These are phyloP conservation scores for Neofusicoccum cordaticola DNA, from an alignment of 2,329 filamentous ascomycete species.

Conservation along the genomic window DNA sequence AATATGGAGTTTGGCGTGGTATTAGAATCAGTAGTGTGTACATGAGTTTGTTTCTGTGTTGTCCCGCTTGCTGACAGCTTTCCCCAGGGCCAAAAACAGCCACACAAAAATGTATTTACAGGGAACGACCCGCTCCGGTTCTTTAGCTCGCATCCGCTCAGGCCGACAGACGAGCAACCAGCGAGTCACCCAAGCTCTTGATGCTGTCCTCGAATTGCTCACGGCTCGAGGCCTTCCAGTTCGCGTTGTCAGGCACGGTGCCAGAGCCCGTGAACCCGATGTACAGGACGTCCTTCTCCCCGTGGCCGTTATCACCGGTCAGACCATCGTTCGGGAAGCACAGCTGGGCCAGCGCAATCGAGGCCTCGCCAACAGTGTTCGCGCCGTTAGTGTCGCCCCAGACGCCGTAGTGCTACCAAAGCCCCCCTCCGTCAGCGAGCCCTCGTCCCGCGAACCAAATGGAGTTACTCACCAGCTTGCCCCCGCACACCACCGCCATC, in stretches of 20 bases:
- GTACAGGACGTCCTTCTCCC: conserved; percentile 58
- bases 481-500: conserved; percentile 55
- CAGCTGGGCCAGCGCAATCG: conserved; percentile 56
- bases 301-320: conserved; percentile 57
- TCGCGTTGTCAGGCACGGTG: conserved; percentile 55
- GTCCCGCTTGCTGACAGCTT: too few species aligned
- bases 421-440: not conserved
- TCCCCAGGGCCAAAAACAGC: not conserved
- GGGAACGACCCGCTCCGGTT: too few species aligned
- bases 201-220: conserved; percentile 56
- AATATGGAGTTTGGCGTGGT: too few species aligned
- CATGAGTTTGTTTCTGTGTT: too few species aligned
- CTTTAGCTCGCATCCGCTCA: not conserved
- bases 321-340: conserved; percentile 52
- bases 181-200: conserved; percentile 48
- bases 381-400: conserved; percentile 63
- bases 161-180: conserved; percentile 38
- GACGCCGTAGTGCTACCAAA: conserved; percentile 52
- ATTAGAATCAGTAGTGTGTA: too few species aligned
- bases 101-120: too few species aligned
- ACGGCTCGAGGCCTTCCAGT: conserved; percentile 53
- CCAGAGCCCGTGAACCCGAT: conserved; percentile 58
- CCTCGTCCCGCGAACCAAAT: too few species aligned
- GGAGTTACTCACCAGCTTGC: conserved; percentile 38
- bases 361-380: conserved; percentile 55